phyloP scores from a whole-genome alignment of 139 green algal genomes.

The Picochlorum sp. region DNA sequence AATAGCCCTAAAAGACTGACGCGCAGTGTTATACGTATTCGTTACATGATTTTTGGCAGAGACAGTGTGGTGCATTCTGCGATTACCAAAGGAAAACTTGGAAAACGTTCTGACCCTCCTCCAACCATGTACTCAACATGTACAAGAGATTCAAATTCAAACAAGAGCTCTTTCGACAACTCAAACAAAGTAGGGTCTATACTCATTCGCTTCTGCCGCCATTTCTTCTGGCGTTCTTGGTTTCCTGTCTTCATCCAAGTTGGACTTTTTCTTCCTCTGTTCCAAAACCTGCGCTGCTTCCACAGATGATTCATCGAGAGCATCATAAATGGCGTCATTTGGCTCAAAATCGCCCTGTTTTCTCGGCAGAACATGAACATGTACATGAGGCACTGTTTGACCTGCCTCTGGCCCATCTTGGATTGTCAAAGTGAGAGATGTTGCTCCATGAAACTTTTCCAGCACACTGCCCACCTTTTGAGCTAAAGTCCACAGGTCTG shows the following conservation, averaged over 20 bases:
- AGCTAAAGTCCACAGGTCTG: constrained; percentile 77
- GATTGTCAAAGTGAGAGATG: constrained; percentile 73
- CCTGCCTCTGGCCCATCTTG: constrained; percentile 73
- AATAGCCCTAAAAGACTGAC: too few relatives aligned
- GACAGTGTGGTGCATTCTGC: too few relatives aligned
- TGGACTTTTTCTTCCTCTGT: constrained; percentile 46
- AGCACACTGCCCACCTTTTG: constrained; percentile 47
- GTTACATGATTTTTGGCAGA: too few relatives aligned
- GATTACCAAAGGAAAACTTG: too few relatives aligned
- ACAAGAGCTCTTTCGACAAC: too few relatives aligned
- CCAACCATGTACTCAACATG: too few relatives aligned
- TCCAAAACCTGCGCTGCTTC: background rate
- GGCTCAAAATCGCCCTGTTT: constrained; percentile 70
- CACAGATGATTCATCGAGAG: constrained; percentile 40
- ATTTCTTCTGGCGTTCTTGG: constrained; percentile 69
- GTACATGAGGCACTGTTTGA: constrained; percentile 93
- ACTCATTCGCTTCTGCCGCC: constrained; percentile 61
- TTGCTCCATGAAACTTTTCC: constrained; percentile 51
- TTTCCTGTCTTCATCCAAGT: constrained; percentile 57
- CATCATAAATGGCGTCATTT: constrained; percentile 91
- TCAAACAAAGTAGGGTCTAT: constrained; percentile 13
- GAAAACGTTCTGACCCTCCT: too few relatives aligned
- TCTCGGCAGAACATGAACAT: constrained; percentile 92
- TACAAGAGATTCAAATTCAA: too few relatives aligned
- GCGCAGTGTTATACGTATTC: too few relatives aligned